Base-by-base conservation (phyloP, 176 grass and related monocot genomes). In the Avena insularis region DNA sequence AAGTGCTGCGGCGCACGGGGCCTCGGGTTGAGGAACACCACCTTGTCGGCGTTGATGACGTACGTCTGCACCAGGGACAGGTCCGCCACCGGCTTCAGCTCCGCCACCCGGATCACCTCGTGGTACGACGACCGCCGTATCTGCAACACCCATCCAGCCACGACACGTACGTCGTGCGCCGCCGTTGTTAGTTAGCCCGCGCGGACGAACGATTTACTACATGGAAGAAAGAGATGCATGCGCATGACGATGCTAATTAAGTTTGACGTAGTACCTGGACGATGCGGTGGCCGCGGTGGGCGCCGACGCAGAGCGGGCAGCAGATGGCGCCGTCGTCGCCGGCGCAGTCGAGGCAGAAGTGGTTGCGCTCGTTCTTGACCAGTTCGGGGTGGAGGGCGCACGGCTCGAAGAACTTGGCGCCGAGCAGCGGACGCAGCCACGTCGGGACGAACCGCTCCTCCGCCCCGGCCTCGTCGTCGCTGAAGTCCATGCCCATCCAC, bases 341-440 rank as follows among this genome's bases (percentile, higher is more conserved):
- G 25, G 82, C 56, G 57, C 82, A 84, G 82, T 61, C 55, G 40
- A 76, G 16, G 82, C 82, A 84, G 82, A 50, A 84, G 56, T 75
- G 17, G 43, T 75, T 84, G 71, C 70, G 20, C 43, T 84, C 82
- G 43, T 33, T 75, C 43, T 13, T 75, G 16, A 59, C 17, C 82
- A 50, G 25, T 11, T 47, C 38, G 17, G 36, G 4, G 79, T 90
- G 79, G 0, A 27, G 3, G 0, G 73, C 31, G 79, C 88, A 90
- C 16, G 29, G 14, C 12, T 62, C 8, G 27, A 90, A 90, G 84
- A 86, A 90, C 8, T 0, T 40, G 0, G 84, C 65, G 15, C 1
- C 16, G 0, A 90, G 63, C 21, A 90, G 43, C 20, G 20, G 31
- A 0, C 0, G 11, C 54, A 90, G 62, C 88, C 88, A 90, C 36